Percentiles rank a stretch among this genome's conserved stretches.
These are phyloP conservation scores for Rubus parviflorus DNA, from an alignment of 306 rosid species.

Conservation along the genomic window DNA sequence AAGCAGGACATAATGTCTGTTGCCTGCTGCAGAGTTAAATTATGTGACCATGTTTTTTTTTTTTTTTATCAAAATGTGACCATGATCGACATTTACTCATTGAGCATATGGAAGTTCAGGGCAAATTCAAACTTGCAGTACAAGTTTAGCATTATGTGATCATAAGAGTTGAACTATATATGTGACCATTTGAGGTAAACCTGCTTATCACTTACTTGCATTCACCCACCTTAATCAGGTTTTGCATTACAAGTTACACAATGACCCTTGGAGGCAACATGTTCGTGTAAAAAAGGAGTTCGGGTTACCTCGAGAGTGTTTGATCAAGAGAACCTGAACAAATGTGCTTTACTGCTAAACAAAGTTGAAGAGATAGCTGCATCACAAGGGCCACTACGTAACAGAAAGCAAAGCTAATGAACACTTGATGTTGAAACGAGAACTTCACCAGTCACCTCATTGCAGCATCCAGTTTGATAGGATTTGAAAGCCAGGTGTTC, in stretches of 20 bases:
- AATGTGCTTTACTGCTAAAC: background rate
- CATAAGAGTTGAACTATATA: background rate
- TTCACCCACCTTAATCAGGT: slow-evolving; percentile 41
- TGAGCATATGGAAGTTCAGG: background rate
- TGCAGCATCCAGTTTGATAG: background rate
- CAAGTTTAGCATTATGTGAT: background rate
- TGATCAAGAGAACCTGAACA: slow-evolving; percentile 42
- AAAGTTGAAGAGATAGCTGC: slow-evolving; percentile 12
- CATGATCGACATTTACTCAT: background rate
- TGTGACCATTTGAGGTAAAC: slow-evolving; percentile 1
- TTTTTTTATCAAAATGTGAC: background rate
- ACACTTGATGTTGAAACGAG: background rate
- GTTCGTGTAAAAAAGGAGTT: slow-evolving; percentile 45
- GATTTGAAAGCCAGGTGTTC: too few species aligned
- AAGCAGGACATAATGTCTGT: background rate
- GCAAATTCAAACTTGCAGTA: background rate
- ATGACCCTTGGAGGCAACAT: slow-evolving; percentile 78
- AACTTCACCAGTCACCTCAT: background rate
- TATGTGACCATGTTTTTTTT: background rate
- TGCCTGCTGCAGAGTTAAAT: background rate
- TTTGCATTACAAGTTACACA: slow-evolving; percentile 84
- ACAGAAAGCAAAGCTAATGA: slow-evolving; percentile 3
- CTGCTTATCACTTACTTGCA: slow-evolving; percentile 21
- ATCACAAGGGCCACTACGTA: background rate
- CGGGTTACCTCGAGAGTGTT: slow-evolving; percentile 71